These are phyloP conservation scores for Ascoidea asiatica DNA, from an alignment of 805 yeast species.

Conservation along the genomic window DNA sequence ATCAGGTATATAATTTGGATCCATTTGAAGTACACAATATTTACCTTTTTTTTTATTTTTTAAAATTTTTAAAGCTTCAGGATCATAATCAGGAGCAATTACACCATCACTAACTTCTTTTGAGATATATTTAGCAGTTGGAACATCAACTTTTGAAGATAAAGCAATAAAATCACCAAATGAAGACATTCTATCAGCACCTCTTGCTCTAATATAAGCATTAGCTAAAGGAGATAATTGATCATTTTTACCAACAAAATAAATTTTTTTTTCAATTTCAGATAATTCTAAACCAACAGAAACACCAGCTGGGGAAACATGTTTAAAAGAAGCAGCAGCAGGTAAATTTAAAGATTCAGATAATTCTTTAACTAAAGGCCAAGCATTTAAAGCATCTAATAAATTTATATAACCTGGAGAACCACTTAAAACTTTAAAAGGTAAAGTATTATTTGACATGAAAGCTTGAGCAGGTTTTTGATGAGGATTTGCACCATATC, in stretches of 20 bases:
- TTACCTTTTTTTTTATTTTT: conserved; percentile 93
- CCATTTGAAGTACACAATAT: conserved; percentile 92
- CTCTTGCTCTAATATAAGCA: conserved; percentile 98
- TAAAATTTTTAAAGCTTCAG: conserved; percentile 82
- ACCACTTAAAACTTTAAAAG: conserved; percentile 87
- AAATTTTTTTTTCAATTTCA: conserved; percentile 86
- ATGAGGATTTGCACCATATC: conserved; percentile 99
- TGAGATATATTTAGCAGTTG: conserved; percentile 94
- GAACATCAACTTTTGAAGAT: conserved; percentile 88
- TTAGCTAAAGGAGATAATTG: conserved; percentile 93
- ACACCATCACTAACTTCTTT: conserved; percentile 98
- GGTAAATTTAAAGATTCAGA: conserved; percentile 90
- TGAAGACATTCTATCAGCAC: conserved; percentile 99
- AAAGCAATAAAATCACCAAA: conserved; percentile 98
- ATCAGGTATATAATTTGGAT: conserved; percentile 84
- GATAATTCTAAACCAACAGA: conserved; percentile 92
- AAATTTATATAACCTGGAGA: conserved; percentile 97
- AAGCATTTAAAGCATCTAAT: conserved; percentile 91
- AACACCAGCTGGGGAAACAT: conserved; percentile 97
- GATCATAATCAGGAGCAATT: conserved; percentile 92
- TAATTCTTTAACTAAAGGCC: conserved; percentile 97
- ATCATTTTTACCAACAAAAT: conserved; percentile 90
- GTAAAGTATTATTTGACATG: conserved; percentile 77
- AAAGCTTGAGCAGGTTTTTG: conserved; percentile 98
- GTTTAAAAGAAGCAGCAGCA: conserved; percentile 98